A percentile compares a stretch with the other conserved stretches of the same genome.
These are phyloP conservation scores for Tremella yokohamensis DNA, from an alignment of 768 basidiomycete species.

Conservation along the genomic window DNA sequence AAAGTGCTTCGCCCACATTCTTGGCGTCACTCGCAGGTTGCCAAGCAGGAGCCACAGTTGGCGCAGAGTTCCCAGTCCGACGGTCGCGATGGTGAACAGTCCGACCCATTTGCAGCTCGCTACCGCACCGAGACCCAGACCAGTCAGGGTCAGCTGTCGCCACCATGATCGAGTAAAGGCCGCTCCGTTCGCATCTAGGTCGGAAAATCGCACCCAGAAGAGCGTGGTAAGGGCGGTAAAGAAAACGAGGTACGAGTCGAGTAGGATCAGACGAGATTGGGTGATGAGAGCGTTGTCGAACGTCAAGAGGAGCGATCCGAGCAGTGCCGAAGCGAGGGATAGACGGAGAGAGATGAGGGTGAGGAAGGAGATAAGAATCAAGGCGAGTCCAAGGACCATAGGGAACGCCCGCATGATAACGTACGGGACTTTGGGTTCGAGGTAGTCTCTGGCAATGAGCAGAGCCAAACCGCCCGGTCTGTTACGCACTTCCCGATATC, in stretches of 20 bases:
- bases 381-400: slow-evolving; percentile 78
- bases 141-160: slow-evolving; percentile 82
- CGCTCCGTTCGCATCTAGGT: slow-evolving; percentile 65
- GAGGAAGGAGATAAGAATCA: slow-evolving; percentile 85
- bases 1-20: slow-evolving; percentile 78
- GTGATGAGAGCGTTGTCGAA: slow-evolving; percentile 97
- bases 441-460: slow-evolving; percentile 61
- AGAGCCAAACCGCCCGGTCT: neutral
- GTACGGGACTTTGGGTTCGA: slow-evolving; percentile 74
- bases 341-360: slow-evolving; percentile 90
- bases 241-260: slow-evolving; percentile 97
- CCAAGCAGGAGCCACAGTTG: slow-evolving; percentile 90
- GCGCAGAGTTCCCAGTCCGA: slow-evolving; percentile 75
- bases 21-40: slow-evolving; percentile 72
- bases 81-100: slow-evolving; percentile 91
- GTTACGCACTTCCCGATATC: slow-evolving; percentile 88
- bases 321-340: slow-evolving; percentile 83
- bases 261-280: slow-evolving; percentile 92
- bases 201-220: slow-evolving; percentile 83
- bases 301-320: slow-evolving; percentile 83
- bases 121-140: slow-evolving; percentile 85
- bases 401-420: slow-evolving; percentile 97
- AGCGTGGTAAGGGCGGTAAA: slow-evolving; percentile 89
- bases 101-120: slow-evolving; percentile 98
- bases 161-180: slow-evolving; percentile 85